phyloP scores from a whole-genome alignment of 345 rosid genomes.

The Brassica juncea region DNA sequence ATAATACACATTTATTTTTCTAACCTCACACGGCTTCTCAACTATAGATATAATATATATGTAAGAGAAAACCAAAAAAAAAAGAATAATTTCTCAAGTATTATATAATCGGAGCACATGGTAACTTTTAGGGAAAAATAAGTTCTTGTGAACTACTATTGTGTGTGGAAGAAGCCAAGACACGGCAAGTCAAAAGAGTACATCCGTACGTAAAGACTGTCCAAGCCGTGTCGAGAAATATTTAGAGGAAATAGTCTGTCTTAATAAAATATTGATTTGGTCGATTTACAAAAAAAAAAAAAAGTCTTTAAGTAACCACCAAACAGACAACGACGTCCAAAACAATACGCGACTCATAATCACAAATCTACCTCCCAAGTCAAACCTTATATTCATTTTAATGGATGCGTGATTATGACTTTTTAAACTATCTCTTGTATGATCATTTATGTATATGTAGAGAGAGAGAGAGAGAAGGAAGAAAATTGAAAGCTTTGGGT shows the following conservation, averaged over 20 bases:
- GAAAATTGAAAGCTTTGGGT: background rate
- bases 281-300: constrained; percentile 18
- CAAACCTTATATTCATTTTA: constrained; percentile 17
- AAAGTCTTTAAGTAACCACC: constrained; percentile 28
- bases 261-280: constrained; percentile 5
- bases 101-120: background rate
- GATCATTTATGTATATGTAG: background rate
- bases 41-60: background rate
- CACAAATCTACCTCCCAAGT: constrained; percentile 28
- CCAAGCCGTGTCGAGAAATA: constrained; percentile 6
- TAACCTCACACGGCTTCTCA: background rate
- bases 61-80: background rate
- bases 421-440: constrained; percentile 7
- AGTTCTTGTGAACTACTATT: background rate
- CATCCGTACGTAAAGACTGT: constrained; percentile 37
- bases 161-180: constrained; percentile 23
- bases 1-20: background rate
- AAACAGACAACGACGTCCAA: constrained; percentile 33
- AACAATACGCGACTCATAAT: constrained; percentile 23
- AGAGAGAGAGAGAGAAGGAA: background rate
- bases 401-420: constrained; percentile 19
- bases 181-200: constrained; percentile 2
- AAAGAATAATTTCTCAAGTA: background rate
- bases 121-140: constrained; percentile 3
- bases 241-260: constrained; percentile 4